Evolutionary conservation across 345 rosid genomes (phyloP), one percentile per base, ranked within the genome.

Genomic region (Moringa oleifera): DNA sequence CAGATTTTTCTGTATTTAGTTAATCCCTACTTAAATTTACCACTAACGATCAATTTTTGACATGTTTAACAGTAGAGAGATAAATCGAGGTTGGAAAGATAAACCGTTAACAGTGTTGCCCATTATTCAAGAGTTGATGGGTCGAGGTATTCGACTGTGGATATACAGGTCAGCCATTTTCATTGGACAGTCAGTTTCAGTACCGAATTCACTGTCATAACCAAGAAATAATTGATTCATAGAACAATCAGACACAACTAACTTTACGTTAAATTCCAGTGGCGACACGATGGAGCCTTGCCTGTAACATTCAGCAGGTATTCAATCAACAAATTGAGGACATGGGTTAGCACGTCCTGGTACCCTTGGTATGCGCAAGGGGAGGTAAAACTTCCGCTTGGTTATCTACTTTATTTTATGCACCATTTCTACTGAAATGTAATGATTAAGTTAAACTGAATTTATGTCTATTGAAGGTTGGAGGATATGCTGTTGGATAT

Each of bases 221-320:
- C n/a, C n/a, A n/a, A n/a, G n/a, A n/a, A n/a, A n/a, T n/a, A n/a
- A n/a, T n/a, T 28, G 3, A 28, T 28, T 28, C 8, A 8, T 28
- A 28, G 3, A 8, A 28, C 8, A 2, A 28, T 28, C 8, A 28
- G 8, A 28, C 33, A 28, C 8, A 28, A n/a, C n/a, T 28, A 28
- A 28, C 3, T 28, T 28, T 2, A 28, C 3, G 3, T 2, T 2
- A 28, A 28, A 28, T 2, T 28, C 25, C 65, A 70, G 69, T 18
- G 74, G 74, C 6, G 74, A 70, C 52, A 64, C 68, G 74, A 70
- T 59, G 69, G 61, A 10, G 61, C 23, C 22, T 15, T 70, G 11
- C 69, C 74, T 18, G 65, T 59, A 22, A 70, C 69, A 0, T 53
- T 55, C 49, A 53, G 41, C 23, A 65, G 69, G 57, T 71, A 71